Evolutionary conservation across 257 asterid genomes (phyloP).

Genomic region (Gentiana macrophylla): DNA sequence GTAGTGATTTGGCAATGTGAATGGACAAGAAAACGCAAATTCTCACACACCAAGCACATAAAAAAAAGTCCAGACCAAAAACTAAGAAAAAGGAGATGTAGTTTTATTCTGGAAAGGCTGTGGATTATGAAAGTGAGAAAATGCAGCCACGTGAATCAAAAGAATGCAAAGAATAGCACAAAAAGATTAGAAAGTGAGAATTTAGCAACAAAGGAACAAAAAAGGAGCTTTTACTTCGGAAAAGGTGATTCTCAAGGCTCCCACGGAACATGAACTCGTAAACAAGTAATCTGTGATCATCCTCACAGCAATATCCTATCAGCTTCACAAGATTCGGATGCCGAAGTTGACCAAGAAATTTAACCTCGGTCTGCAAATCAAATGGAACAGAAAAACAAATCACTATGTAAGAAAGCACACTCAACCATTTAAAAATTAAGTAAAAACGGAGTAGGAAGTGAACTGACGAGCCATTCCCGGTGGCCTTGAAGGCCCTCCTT

Average conservation of each 20-base stretch:
- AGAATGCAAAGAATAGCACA: no score
- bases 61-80: no score
- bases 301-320: conserved; percentile 99
- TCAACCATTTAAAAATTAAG: no score
- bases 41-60: background rate
- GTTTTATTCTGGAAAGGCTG: background rate
- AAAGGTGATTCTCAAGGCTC: conserved; percentile 95
- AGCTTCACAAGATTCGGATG: conserved; percentile 95
- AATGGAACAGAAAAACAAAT: conserved; percentile 6
- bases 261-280: conserved; percentile 98
- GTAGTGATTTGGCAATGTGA: background rate
- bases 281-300: conserved; percentile 91
- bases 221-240: conserved; percentile 59
- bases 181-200: no score
- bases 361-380: conserved; percentile 71
- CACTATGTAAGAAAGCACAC: background rate
- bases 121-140: background rate
- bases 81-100: no score
- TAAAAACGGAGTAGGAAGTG: background rate
- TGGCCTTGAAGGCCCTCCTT: conserved; percentile 99
- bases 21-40: background rate
- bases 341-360: conserved; percentile 93
- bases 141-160: background rate
- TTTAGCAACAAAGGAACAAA: no score
- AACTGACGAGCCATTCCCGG: conserved; percentile 94